A percentile compares a stretch with the other conserved stretches of the same genome.
phyloP scores from a whole-genome alignment of 371 early-diverging fungal species.

The Mortierella sp. region DNA sequence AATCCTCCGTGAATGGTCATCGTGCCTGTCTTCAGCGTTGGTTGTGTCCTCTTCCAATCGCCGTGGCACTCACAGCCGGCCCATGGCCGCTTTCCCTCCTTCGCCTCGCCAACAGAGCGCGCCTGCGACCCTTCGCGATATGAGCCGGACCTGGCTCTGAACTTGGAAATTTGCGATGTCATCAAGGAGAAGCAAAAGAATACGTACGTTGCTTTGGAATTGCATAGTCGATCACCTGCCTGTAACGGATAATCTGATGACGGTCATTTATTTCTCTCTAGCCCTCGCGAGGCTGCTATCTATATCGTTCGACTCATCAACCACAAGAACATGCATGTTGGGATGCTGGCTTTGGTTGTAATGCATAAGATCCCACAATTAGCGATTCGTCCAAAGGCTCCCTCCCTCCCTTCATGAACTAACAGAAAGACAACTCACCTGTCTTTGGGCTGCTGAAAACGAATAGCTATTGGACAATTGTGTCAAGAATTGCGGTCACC shows the following conservation, averaged over 20 bases:
- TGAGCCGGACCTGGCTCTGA: slow-evolving; percentile 86
- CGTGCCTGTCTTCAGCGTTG: background rate
- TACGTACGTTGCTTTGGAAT: slow-evolving; percentile 63
- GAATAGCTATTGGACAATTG: slow-evolving; percentile 88
- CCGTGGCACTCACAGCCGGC: background rate
- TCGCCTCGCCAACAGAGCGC: slow-evolving; percentile 59
- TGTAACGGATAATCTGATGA: too few species aligned
- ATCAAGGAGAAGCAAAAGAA: slow-evolving; percentile 90
- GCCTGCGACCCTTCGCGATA: slow-evolving; percentile 79
- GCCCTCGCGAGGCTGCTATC: slow-evolving; percentile 89
- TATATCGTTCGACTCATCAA: slow-evolving; percentile 81
- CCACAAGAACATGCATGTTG: slow-evolving; percentile 70
- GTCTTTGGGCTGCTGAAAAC: too few species aligned
- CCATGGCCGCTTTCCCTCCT: background rate
- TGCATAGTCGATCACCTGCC: too few species aligned
- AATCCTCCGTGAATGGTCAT: background rate
- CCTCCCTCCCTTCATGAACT: too few species aligned
- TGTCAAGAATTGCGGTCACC: slow-evolving; percentile 96
- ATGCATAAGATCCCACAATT: too few species aligned
- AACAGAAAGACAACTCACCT: too few species aligned
- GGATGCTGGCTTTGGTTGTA: slow-evolving; percentile 80
- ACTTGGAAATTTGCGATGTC: slow-evolving; percentile 92
- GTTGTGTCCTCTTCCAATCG: background rate
- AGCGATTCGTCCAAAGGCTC: too few species aligned
- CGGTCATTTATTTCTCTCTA: slow-evolving; percentile 38